Evolutionary conservation across 345 rosid species (phyloP).

Genomic region (Ceriops zippeliana): DNA sequence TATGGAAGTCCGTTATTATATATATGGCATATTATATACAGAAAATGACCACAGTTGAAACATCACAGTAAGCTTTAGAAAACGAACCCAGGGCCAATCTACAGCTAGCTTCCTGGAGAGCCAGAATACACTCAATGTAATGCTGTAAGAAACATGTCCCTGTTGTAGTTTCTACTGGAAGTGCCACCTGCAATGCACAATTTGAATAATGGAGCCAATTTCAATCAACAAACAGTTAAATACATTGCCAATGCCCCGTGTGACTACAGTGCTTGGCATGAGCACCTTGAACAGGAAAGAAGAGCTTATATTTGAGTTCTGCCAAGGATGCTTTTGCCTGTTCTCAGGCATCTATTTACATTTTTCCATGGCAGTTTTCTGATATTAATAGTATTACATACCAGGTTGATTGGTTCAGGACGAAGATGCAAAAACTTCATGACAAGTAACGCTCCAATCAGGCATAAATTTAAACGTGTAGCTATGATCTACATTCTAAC

Average conservation of each 20-base stretch:
- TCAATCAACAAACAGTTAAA: neutral
- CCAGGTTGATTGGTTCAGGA: no score
- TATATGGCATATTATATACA: neutral
- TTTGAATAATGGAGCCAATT: neutral
- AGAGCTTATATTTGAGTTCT: neutral
- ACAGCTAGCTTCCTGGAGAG: constrained; percentile 83
- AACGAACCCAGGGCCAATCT: constrained; percentile 57
- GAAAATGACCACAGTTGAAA: neutral
- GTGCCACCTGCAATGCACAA: constrained; percentile 64
- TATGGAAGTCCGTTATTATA: neutral
- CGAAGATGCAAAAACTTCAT: no score
- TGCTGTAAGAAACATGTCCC: constrained; percentile 82
- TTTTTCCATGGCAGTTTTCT: no score
- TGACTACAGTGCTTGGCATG: neutral
- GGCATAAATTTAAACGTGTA: no score
- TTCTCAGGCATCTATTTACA: no score
- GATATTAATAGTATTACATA: no score
- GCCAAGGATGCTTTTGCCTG: no score
- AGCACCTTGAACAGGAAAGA: neutral
- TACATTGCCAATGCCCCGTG: neutral
- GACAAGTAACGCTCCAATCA: no score
- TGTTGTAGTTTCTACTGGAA: constrained; percentile 84
- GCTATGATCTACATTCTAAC: no score
- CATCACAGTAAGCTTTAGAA: neutral
- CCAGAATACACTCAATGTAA: constrained; percentile 75